Conservation (phyloP, 2,329 filamentous ascomycete species). For the Chaetomiaceae sp. region DNA sequence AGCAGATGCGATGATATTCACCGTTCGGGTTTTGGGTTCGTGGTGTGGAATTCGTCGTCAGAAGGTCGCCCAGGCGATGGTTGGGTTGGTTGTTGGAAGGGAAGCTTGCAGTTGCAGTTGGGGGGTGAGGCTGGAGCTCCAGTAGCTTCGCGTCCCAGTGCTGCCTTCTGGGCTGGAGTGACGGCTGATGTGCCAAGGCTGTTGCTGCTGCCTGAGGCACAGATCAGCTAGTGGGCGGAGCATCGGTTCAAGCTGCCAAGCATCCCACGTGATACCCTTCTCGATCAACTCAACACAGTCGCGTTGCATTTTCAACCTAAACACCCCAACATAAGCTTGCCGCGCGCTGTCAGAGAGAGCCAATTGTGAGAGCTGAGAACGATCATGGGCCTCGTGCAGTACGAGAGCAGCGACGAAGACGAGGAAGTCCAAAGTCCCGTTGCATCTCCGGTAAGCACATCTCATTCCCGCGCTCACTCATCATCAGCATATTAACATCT, state of each 20-base stretch:
- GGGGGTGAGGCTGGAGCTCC: constrained; percentile 28
- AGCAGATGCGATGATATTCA: background rate
- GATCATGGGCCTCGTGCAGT: constrained; percentile 41
- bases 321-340: background rate
- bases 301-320: background rate
- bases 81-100: constrained; percentile 14
- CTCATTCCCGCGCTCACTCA: background rate
- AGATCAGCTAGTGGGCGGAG: no score
- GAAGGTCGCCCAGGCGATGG: background rate
- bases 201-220: constrained; percentile 18
- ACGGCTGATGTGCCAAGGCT: constrained; percentile 9
- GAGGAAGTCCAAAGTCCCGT: constrained; percentile 31
- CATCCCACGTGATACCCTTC: constrained; percentile 27
- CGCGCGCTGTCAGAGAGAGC: no score
- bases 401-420: constrained; percentile 51
- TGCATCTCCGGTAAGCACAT: constrained; percentile 2
- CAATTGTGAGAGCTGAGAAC: background rate
- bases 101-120: constrained; percentile 21
- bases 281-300: constrained; percentile 14
- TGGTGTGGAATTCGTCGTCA: background rate
- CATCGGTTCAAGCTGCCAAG: background rate
- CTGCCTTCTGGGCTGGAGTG: constrained; percentile 27
- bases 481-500: constrained; percentile 1
- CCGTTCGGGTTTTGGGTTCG: background rate
- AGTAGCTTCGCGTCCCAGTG: constrained; percentile 32